A percentile compares a stretch with the other conserved stretches of the same genome.
Evolutionary conservation across 73 alveolate genomes (phyloP).

Genomic region (Paramecium tetraurelia): DNA sequence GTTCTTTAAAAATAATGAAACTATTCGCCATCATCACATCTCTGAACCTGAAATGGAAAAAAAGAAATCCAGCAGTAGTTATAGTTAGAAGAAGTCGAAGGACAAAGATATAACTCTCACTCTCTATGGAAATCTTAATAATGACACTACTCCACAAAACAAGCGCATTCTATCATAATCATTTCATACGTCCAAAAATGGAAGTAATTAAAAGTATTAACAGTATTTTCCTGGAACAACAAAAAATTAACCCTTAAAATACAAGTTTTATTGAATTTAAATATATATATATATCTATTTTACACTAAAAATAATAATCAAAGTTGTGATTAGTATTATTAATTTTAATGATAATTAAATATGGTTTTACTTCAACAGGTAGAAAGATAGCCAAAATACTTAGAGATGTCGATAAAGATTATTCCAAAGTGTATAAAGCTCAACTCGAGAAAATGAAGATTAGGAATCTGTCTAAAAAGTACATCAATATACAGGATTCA

Average conservation of each 20-base stretch:
- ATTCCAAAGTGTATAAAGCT: background rate
- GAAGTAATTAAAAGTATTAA: background rate
- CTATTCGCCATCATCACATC: background rate
- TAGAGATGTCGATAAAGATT: background rate
- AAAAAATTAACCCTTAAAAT: background rate
- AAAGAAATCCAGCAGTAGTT: background rate
- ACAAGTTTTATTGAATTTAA: background rate
- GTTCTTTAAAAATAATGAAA: background rate
- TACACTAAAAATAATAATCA: background rate
- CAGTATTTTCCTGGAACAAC: background rate
- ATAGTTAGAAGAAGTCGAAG: background rate
- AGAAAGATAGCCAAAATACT: background rate
- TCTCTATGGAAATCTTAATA: background rate
- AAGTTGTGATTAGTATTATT: background rate
- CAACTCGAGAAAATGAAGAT: background rate
- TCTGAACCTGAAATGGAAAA: constrained; percentile 48
- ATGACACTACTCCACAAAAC: constrained; percentile 19
- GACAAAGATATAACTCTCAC: constrained; percentile 18
- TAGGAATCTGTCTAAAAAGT: background rate
- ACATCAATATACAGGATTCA: background rate
- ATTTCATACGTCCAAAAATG: constrained; percentile 30
- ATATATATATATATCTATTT: background rate
- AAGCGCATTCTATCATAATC: constrained; percentile 7
- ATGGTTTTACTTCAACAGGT: background rate
- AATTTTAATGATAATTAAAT: constrained; percentile 2